Evolutionary conservation across 2,329 filamentous ascomycete genomes (phyloP).

Genomic region (Fulvia fulva): DNA sequence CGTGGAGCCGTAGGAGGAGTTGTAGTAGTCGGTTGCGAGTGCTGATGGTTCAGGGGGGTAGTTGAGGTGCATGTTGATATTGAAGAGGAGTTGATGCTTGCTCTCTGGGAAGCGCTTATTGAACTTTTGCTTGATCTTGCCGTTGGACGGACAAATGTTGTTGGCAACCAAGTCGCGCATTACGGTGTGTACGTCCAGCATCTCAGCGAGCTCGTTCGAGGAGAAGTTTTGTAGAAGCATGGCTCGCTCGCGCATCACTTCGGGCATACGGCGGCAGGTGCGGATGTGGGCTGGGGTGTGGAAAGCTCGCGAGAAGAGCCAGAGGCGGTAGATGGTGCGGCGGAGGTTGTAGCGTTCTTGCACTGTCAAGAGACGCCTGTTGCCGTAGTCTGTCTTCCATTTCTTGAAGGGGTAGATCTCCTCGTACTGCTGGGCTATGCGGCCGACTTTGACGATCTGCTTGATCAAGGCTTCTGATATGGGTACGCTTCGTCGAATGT

Average conservation of each 20-base stretch:
- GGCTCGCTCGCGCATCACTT: constrained; percentile 50
- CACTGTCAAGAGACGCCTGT: constrained; percentile 50
- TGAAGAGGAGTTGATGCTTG: constrained; percentile 48
- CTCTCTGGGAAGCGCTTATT: constrained; percentile 52
- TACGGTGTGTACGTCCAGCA: constrained; percentile 55
- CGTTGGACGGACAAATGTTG: constrained; percentile 60
- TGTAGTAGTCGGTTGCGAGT: constrained; percentile 35
- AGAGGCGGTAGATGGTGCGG: constrained; percentile 57
- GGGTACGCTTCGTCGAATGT: constrained; percentile 50
- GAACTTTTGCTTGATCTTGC: constrained; percentile 56
- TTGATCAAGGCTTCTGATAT: constrained; percentile 54
- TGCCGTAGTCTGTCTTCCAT: constrained; percentile 56
- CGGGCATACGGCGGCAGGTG: constrained; percentile 45
- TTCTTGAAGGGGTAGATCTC: constrained; percentile 61
- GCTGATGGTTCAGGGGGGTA: constrained; percentile 31
- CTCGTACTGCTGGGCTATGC: constrained; percentile 55
- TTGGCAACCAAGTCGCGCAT: constrained; percentile 54
- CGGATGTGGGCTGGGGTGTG: constrained; percentile 52
- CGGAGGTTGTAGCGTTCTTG: constrained; percentile 51
- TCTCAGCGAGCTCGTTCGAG: constrained; percentile 53
- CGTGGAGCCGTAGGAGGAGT: constrained; percentile 31
- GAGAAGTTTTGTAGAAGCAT: constrained; percentile 58
- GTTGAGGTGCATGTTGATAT: constrained; percentile 33
- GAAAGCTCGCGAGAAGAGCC: constrained; percentile 58
- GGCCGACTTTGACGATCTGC: constrained; percentile 53